phyloP scores from a whole-genome alignment of 306 rosid species.

The Corylus heterophylla region DNA sequence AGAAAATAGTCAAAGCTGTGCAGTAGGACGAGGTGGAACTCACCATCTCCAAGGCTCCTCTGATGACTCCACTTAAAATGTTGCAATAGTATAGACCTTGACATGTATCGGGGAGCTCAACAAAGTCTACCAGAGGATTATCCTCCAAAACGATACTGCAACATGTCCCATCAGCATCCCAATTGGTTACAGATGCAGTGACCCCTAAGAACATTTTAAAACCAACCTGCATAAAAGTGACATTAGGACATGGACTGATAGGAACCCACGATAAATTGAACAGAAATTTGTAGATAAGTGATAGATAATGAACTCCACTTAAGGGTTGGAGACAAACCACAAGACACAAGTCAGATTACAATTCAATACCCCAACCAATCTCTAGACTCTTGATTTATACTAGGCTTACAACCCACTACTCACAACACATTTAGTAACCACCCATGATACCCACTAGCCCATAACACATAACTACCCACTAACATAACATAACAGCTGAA shows the following conservation, averaged over 20 bases:
- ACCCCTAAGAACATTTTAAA: constrained; percentile 96
- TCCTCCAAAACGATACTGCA: constrained; percentile 95
- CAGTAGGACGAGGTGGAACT: constrained; percentile 30
- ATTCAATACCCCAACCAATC: too few relatives aligned
- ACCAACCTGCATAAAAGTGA: constrained; percentile 64
- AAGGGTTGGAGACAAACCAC: too few relatives aligned
- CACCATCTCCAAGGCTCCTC: constrained; percentile 99
- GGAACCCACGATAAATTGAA: too few relatives aligned
- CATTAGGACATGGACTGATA: constrained; percentile 5
- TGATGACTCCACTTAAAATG: constrained; percentile 84
- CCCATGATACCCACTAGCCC: too few relatives aligned
- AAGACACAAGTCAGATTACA: too few relatives aligned
- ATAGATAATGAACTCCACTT: too few relatives aligned
- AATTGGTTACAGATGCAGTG: constrained; percentile 85
- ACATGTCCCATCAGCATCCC: constrained; percentile 96
- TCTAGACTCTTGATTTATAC: too few relatives aligned
- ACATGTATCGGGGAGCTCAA: constrained; percentile 93
- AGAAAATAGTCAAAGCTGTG: constrained; percentile 1
- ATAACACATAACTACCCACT: too few relatives aligned
- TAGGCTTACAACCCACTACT: too few relatives aligned
- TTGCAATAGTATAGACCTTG: constrained; percentile 97
- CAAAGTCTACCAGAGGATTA: constrained; percentile 95
- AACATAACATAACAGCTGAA: too few relatives aligned
- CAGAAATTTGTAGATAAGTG: too few relatives aligned
- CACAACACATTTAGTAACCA: too few relatives aligned